Evolutionary conservation across 2,329 filamentous ascomycete genomes (phyloP).

Genomic region (Emergomyces orientalis): DNA sequence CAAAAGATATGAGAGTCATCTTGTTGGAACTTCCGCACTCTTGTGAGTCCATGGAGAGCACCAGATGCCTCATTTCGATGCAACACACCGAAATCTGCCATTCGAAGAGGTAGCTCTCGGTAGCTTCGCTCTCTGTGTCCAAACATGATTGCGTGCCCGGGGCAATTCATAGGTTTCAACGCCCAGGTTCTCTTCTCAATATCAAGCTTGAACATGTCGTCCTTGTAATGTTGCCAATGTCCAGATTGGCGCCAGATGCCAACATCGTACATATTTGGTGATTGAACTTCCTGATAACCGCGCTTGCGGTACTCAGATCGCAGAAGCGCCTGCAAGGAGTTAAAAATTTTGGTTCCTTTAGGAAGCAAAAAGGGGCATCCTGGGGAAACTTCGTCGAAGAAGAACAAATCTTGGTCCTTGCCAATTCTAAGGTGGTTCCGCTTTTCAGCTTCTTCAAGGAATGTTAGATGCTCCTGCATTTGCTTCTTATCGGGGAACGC

Average conservation of each 20-base stretch:
- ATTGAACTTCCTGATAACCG: constrained; percentile 89
- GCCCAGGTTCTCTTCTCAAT: constrained; percentile 75
- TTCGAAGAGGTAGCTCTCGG: constrained; percentile 77
- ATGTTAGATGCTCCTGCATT: constrained; percentile 86
- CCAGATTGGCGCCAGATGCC: constrained; percentile 90
- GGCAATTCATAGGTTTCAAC: constrained; percentile 97
- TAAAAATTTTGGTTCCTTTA: constrained; percentile 88
- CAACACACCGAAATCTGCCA: constrained; percentile 91
- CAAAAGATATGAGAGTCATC: constrained; percentile 98
- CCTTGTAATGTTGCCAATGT: constrained; percentile 87
- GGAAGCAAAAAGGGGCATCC: constrained; percentile 88
- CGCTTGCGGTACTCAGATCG: constrained; percentile 84
- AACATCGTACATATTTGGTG: constrained; percentile 93
- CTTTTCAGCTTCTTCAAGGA: constrained; percentile 95
- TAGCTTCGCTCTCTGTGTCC: constrained; percentile 76
- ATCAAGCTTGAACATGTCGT: constrained; percentile 88
- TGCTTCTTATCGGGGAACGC: constrained; percentile 96
- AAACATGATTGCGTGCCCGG: constrained; percentile 85
- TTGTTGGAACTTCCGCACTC: constrained; percentile 89
- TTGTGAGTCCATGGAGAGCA: constrained; percentile 78
- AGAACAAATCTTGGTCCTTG: constrained; percentile 92
- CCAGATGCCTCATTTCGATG: constrained; percentile 94
- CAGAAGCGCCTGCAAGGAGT: constrained; percentile 72
- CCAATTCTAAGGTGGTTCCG: constrained; percentile 91
- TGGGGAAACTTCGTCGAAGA: constrained; percentile 90